Percentiles rank a stretch among this genome's conserved stretches.
Conservation (phyloP, 805 yeast genomes). For the Saitoella complicata region DNA sequence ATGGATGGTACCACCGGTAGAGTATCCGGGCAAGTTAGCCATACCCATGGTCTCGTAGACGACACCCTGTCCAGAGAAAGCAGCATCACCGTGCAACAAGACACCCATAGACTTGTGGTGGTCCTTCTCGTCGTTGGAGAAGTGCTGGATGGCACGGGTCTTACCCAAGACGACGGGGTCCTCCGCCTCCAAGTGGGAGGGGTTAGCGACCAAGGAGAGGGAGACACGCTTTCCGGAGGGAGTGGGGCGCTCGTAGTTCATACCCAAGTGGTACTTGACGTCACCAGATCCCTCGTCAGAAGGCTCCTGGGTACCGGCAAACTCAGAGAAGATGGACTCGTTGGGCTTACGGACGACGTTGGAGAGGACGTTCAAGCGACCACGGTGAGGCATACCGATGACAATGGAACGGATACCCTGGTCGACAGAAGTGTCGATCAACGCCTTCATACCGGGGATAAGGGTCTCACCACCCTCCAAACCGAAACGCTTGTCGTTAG, state of each 20-base stretch:
- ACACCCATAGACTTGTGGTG: conserved; percentile 81
- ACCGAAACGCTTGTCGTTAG: conserved; percentile 31
- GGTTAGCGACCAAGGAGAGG: conserved; percentile 92
- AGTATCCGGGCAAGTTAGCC: conserved; percentile 77
- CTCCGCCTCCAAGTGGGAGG: conserved; percentile 97
- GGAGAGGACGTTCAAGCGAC: conserved; percentile 92
- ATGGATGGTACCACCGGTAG: conserved; percentile 97
- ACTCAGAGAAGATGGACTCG: conserved; percentile 93
- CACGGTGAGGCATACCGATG: conserved; percentile 99
- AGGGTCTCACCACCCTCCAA: conserved; percentile 96
- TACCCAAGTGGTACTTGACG: conserved; percentile 97
- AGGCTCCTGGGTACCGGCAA: conserved; percentile 65
- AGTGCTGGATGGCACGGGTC: conserved; percentile 89
- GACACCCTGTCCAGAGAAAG: conserved; percentile 97
- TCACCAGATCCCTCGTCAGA: conserved; percentile 97
- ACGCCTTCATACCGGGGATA: conserved; percentile 91
- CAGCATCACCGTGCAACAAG: conserved; percentile 97
- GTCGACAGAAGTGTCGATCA: conserved; percentile 77
- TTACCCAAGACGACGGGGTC: conserved; percentile 98
- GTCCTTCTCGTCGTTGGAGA: conserved; percentile 69
- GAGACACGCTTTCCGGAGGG: conserved; percentile 94
- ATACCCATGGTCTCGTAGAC: conserved; percentile 98
- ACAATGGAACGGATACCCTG: conserved; percentile 89
- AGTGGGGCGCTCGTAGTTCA: conserved; percentile 98
- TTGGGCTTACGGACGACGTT: conserved; percentile 98